Conservation (phyloP, 2,329 filamentous ascomycete genomes). For the Myotisia sp. region DNA sequence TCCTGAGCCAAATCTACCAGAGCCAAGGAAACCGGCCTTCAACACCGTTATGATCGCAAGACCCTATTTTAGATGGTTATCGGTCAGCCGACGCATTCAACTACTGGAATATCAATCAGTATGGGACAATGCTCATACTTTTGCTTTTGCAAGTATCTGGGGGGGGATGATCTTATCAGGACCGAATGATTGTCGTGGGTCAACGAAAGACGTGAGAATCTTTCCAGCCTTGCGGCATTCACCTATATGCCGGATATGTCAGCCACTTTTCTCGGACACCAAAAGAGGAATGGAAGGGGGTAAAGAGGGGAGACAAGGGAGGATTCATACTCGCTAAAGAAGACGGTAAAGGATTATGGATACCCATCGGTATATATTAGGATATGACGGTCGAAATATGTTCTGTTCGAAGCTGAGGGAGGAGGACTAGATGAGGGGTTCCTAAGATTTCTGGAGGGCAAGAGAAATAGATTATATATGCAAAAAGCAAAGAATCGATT, state of each 20-base stretch:
- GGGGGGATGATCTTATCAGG: slow-evolving; percentile 97
- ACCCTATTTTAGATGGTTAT: slow-evolving; percentile 22
- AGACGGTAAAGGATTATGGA: slow-evolving; percentile 34
- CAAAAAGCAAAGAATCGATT: too few relatives aligned
- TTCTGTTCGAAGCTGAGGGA: too few relatives aligned
- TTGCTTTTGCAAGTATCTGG: slow-evolving; percentile 74
- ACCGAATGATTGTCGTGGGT: slow-evolving; percentile 82
- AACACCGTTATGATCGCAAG: slow-evolving; percentile 37
- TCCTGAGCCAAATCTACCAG: slow-evolving; percentile 37
- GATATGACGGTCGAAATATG: too few relatives aligned
- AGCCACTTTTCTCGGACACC: slow-evolving; percentile 12
- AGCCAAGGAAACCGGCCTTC: slow-evolving; percentile 38
- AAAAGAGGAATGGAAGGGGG: slow-evolving; percentile 21
- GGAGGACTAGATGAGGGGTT: too few relatives aligned
- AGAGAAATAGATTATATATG: too few relatives aligned
- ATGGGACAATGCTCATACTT: slow-evolving; percentile 41
- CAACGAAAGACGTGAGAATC: slow-evolving; percentile 87
- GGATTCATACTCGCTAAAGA: slow-evolving; percentile 33
- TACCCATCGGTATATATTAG: slow-evolving; percentile 13
- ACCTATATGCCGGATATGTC: slow-evolving; percentile 41
- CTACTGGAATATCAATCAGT: too few relatives aligned
- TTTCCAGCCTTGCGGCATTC: slow-evolving; percentile 96
- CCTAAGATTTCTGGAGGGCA: too few relatives aligned
- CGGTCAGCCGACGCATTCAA: too few relatives aligned
- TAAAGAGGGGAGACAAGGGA: not conserved